Evolutionary conservation across 345 rosid species (phyloP), one percentile per base, ranked within the genome.

Genomic region (Boechera retrofracta): DNA sequence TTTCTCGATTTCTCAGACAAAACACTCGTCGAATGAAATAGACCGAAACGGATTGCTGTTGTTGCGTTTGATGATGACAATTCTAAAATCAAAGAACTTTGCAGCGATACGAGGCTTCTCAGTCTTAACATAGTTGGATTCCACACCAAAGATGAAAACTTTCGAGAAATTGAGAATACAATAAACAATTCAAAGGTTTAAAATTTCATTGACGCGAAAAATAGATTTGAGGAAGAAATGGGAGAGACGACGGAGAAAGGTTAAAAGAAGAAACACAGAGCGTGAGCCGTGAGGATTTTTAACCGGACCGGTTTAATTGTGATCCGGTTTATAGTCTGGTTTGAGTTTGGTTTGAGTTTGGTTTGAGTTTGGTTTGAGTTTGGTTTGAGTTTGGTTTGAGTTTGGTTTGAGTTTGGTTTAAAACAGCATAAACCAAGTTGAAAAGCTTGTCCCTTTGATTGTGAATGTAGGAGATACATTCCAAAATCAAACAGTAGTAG

Each of bases 21-120:
- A 35, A 78, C 82, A 59, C 58, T 47, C 1, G 78, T 79, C 11
- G 78, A 79, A 73, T 79, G 82, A 73, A 79, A 73, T 45, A 66
- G 71, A 44, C 66, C 59, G 47, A 67, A 54, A 44, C 18, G 31
- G 4, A 67, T 67, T 59, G 7, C 21, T 28, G 18, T 6, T 0
- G 35, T 45, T 10, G 47, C 65, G 16, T 48, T 60, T 39, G 39
- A 24, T 64, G 65, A 48, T 66, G 77, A 49, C 5, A 31, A 42
- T 26, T 74, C 51, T 13, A 45, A 5, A 38, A 51, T 55, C 67
- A 16, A 47, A 28, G 71, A 73, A 64, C 45, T 67, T 67, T 61
- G 61, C 59, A 73, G 45, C 1, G 74, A 54, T 4, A 73, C 12
- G 64, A 79, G 13, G 24, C 7, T 79, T 67, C 74, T 67, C 74